Evolutionary conservation across 768 basidiomycete genomes (phyloP).

Genomic region (Leccinum obscurum): DNA sequence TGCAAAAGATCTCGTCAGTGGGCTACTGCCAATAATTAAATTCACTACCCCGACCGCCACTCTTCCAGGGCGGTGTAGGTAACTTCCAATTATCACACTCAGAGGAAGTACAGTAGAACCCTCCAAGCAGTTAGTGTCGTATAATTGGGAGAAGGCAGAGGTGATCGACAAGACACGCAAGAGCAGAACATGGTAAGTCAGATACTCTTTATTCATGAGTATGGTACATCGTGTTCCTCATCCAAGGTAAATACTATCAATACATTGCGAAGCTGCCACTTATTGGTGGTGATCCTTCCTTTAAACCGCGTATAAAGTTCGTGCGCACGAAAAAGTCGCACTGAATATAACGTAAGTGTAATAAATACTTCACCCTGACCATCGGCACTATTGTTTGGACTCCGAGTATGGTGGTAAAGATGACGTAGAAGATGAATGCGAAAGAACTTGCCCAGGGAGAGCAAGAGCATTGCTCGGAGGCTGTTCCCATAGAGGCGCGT

Average conservation of each 20-base stretch:
- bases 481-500: slow-evolving; percentile 26
- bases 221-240: no score
- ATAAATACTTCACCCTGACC: slow-evolving; percentile 19
- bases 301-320: background rate
- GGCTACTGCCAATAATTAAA: no score
- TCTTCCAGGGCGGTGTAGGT: no score
- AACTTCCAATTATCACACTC: no score
- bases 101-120: no score
- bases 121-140: no score
- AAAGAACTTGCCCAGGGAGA: slow-evolving; percentile 20
- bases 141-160: no score
- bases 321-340: background rate
- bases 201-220: no score
- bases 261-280: background rate
- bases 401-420: slow-evolving; percentile 46
- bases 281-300: background rate
- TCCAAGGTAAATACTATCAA: background rate
- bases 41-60: no score
- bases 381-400: slow-evolving; percentile 20
- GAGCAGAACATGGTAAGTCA: no score
- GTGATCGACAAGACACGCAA: no score
- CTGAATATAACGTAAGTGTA: slow-evolving; percentile 24
- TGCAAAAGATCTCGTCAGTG: no score
- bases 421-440: slow-evolving; percentile 39
- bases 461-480: slow-evolving; percentile 12